These are phyloP conservation scores for Thuja plicata DNA, from an alignment of 83 land plant species.

Conservation along the genomic window DNA sequence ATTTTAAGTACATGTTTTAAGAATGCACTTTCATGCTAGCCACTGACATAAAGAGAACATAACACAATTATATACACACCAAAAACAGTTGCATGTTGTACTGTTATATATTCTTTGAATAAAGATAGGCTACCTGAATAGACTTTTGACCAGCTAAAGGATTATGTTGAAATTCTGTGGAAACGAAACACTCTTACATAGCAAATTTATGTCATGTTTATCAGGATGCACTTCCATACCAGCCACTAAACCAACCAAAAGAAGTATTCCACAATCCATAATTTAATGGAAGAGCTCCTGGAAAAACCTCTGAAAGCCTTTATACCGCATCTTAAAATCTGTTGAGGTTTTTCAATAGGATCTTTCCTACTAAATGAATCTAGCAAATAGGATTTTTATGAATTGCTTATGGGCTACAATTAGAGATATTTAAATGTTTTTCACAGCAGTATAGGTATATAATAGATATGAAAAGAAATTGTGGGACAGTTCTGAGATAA, in stretches of 20 bases:
- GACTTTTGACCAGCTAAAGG: too few relatives aligned
- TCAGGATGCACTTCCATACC: background rate
- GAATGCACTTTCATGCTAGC: background rate
- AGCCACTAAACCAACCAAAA: background rate
- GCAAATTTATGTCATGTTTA: background rate
- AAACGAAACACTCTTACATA: background rate
- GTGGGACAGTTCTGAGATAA: background rate
- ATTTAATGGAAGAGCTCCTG: background rate
- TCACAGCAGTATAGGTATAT: background rate
- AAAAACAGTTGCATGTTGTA: background rate
- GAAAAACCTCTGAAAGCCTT: background rate
- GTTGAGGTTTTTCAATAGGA: background rate
- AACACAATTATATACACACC: background rate
- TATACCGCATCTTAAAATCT: too few relatives aligned
- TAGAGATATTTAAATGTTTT: background rate
- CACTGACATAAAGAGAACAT: background rate
- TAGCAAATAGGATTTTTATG: background rate
- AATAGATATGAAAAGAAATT: background rate
- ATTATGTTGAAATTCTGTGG: too few relatives aligned
- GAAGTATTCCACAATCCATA: too few relatives aligned
- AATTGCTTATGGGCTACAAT: too few relatives aligned
- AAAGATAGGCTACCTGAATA: too few relatives aligned
- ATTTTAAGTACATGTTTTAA: background rate
- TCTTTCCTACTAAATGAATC: background rate
- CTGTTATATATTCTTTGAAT: too few relatives aligned